These are phyloP conservation scores for Gossypium australe DNA, from an alignment of 345 rosid species.

Conservation along the genomic window DNA sequence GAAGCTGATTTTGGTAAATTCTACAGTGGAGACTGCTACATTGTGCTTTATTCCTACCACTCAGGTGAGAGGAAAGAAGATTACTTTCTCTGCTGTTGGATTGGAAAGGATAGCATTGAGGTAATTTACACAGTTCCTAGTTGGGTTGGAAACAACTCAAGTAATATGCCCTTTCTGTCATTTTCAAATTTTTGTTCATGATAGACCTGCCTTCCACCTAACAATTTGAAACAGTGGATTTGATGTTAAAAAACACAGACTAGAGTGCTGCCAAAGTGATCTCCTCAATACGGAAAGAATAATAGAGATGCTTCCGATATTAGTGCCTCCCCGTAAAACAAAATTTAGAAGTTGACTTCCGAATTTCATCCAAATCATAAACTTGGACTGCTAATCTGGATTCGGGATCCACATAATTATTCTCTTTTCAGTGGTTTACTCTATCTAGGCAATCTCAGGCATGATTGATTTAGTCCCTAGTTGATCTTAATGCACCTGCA, in stretches of 20 bases:
- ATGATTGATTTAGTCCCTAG: not conserved
- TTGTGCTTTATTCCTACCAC: conserved; percentile 82
- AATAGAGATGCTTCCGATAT: not conserved
- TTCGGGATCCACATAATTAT: not conserved
- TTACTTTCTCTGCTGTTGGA: conserved; percentile 86
- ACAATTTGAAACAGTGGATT: not conserved
- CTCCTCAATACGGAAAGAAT: not conserved
- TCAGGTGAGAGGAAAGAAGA: conserved; percentile 97
- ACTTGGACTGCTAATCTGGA: not conserved
- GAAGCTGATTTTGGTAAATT: conserved; percentile 87
- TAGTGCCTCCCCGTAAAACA: not conserved
- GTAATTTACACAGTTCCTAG: conserved; percentile 34
- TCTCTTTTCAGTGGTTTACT: not conserved
- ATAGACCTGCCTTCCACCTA: not conserved
- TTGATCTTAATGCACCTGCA: not conserved
- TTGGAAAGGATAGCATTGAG: conserved; percentile 86
- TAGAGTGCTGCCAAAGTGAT: not conserved
- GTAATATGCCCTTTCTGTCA: not conserved
- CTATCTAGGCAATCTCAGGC: not conserved
- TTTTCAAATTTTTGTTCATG: not conserved
- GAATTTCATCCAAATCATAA: too few species aligned
- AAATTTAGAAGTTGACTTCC: not conserved
- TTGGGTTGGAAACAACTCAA: conserved; percentile 5
- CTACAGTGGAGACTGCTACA: conserved; percentile 91
- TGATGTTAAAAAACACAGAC: not conserved